Base-by-base conservation (phyloP, 257 asterid species). In the Cordia subcordata region DNA sequence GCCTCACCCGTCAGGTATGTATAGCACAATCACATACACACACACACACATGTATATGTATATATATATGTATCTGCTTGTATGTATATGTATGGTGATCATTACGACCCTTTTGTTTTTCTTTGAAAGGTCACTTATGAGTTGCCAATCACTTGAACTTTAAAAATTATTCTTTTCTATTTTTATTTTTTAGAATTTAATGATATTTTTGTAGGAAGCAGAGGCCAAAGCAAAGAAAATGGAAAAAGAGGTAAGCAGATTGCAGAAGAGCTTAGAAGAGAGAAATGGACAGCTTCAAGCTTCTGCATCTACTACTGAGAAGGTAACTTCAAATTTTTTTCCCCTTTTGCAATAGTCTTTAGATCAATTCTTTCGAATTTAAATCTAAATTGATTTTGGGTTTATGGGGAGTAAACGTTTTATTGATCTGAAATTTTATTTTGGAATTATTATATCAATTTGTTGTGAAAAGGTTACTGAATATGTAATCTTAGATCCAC, bases 1-100 rank as follows among this genome's bases (percentile, higher is more conserved):
- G 79, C 68, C 69, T 72, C 53, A 79, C 78, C 17, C 75, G 94
- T 50, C 87, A 90, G 94, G 97, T 63, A 69, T 45, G 72, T 61
- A 42, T 39, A 39, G 12, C 44, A 5, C 44, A 39, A 39, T 18
- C 17, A 1, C 6, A 12, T 16, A 13, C 9, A 13, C 6, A 27
- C 35, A 27, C 6, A 27, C 35, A 27, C 6, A 27, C 6, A 27
- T 27, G 35, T 27, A 27, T 27, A 3, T 27, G 3, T 27, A 27
- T 27, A 1, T 27, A 6, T 27, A 6, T 27, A 42, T 42, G 47
- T 42, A 42, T 42, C 1, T 14, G 47, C 3, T 4, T 10, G 12
- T 3, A n/a, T n/a, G n/a, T n/a, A n/a, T n/a, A n/a, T n/a, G n/a
- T n/a, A 65, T 15, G 23, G 49, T 57, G 47, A 16, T 2, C 39